phyloP scores from a whole-genome alignment of 805 yeast genomes.

The Ascoidea rubescens region DNA sequence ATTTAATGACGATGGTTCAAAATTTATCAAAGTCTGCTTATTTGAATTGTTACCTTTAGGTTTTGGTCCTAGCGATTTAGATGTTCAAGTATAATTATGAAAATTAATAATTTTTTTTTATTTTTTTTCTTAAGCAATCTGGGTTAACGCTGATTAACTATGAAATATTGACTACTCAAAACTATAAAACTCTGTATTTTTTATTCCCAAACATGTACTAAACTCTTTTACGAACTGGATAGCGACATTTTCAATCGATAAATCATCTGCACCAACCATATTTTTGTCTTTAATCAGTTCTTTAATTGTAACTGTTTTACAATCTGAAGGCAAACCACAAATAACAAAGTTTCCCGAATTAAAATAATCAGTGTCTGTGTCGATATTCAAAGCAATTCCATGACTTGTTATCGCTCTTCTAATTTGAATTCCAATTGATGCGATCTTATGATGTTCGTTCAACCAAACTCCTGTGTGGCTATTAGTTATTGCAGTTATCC shows the following conservation, averaged over 20 bases:
- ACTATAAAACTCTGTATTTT: slow-evolving; percentile 20
- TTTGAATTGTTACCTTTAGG: slow-evolving; percentile 65
- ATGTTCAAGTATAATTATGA: neutral
- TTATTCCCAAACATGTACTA: slow-evolving; percentile 24
- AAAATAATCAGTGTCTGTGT: slow-evolving; percentile 59
- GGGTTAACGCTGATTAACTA: neutral
- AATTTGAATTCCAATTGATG: slow-evolving; percentile 82
- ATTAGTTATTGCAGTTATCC: slow-evolving; percentile 26
- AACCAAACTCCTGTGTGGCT: slow-evolving; percentile 88
- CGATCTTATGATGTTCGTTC: slow-evolving; percentile 44
- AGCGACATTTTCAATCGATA: slow-evolving; percentile 25
- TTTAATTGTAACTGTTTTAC: slow-evolving; percentile 39
- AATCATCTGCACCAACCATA: slow-evolving; percentile 4
- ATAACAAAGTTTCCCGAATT: slow-evolving; percentile 50
- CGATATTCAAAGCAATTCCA: slow-evolving; percentile 74
- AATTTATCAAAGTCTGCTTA: slow-evolving; percentile 31
- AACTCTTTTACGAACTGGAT: slow-evolving; percentile 29
- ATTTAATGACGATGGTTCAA: slow-evolving; percentile 43
- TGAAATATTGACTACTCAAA: slow-evolving; percentile 11
- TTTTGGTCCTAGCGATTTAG: slow-evolving; percentile 71
- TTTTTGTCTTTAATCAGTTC: slow-evolving; percentile 13
- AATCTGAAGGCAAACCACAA: slow-evolving; percentile 63
- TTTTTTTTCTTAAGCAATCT: neutral
- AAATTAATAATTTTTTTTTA: no score
- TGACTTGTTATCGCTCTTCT: slow-evolving; percentile 77